Evolutionary conservation across 495 filamentous ascomycete genomes (phyloP), one percentile per base, ranked within the genome.

Genomic region (Neurospora terricola): DNA sequence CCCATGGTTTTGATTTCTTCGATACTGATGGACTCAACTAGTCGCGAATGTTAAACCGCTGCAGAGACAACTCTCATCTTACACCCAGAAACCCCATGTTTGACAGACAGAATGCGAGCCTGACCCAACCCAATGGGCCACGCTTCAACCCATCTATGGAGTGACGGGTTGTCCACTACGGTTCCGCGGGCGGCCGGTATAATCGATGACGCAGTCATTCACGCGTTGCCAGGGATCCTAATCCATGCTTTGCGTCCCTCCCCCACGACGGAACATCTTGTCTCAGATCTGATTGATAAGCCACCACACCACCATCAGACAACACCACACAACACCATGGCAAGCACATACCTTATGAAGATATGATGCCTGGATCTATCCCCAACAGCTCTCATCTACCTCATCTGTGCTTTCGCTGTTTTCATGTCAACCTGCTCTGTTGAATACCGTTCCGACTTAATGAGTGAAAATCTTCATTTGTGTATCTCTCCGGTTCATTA

Each of bases 171-270:
- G 54, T 66, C 54, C 27, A 14, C 12, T 66, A 18, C 6, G 16
- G 14, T 34, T 18, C 54, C 54, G 27, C 54, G 54, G 54, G 14
- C 54, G 21, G 48, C 48, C 38, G 18, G 38, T 12, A n/a, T 40
- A 69, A 42, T 72, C 54, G 71, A 69, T 72, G 71, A 72, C 71
- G 71, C 71, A 69, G 54, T 27, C 54, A 66, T 34, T 18, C 14
- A 34, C 27, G 16, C 12, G 14, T 36, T 66, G 54, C 54, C 54
- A 66, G 54, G 54, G 23, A 62, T 62, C 54, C 54, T 27, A 16
- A 62, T 59, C 23, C 54, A 62, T 62, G 23, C 21, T 62, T 62
- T 11, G 54, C 54, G 14, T 14, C 23, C 23, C 23, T 34, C 54
- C 54, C 54, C 54, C 27, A 62, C 54, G 54, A 62, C 12, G 54